Evolutionary conservation across 768 basidiomycete genomes (phyloP), one percentile per base, ranked within the genome.

Genomic region (Tylopilus cervinicoccineus): DNA sequence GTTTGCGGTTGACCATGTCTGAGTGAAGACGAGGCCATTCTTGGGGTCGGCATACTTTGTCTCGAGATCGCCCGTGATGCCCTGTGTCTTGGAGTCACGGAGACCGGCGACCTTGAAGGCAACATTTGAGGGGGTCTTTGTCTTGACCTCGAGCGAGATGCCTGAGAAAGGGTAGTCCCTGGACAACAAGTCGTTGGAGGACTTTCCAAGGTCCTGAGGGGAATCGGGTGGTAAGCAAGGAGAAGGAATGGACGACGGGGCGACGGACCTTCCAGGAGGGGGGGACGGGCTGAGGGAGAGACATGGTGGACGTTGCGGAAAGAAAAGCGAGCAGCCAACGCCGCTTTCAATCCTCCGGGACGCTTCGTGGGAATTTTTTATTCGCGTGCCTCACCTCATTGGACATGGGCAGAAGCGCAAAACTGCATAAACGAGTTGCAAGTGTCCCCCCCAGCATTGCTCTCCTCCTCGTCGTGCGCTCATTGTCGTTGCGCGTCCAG

Each of bases 1-100:
- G 78, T 99, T 99, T 67, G 81, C 60, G 63, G 95, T 97, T 47
- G 91, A 93, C 96, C 96, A 99, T 48, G 88, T 80, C 75, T 95
- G 80, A 59, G 96, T 98, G 79, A 96, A 76, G 67, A 85, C 85
- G 63, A 98, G 77, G 55, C 96, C 96, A 70, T 95, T 92, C 73
- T 84, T 83, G 76, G 80, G 80, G 79, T 97, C 86, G 61, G 77
- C 67, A 78, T 87, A 94, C 75, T 97, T 99, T 71, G 84, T 87
- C 83, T 99, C 96, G 61, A 98, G 77, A 70, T 98, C 95, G 57
- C 89, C 95, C 32, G 67, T 58, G 75, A 98, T 97, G 69, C 71
- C 70, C 55, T 67, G 71, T 40, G 83, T 74, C 76, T 88, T 85
- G 67, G 81, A 71, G 73, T 91, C 86, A 51, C 86, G 89, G 63